These are phyloP conservation scores for Penicillium polonicum DNA, from an alignment of 2,329 filamentous ascomycete genomes.

Conservation along the genomic window DNA sequence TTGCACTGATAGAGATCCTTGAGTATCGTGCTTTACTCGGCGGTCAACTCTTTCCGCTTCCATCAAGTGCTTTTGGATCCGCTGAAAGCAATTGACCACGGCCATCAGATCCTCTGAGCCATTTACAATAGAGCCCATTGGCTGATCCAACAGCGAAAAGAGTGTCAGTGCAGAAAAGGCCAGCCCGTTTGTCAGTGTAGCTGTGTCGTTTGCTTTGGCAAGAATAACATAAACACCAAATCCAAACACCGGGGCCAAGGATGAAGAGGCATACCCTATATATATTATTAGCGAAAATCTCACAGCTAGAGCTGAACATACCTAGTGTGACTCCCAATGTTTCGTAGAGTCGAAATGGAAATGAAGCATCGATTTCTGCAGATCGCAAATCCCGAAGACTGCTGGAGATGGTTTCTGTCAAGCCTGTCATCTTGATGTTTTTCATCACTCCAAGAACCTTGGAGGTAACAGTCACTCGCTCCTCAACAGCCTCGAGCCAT, in stretches of 20 bases:
- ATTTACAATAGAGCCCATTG: conserved; percentile 15
- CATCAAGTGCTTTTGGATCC: conserved; percentile 21
- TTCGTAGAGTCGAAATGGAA: conserved; percentile 13
- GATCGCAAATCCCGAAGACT: conserved; percentile 16
- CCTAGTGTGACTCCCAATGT: conserved; percentile 16
- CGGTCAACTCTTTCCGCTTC: conserved; percentile 15
- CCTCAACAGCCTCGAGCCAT: conserved; percentile 21
- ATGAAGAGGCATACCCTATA: conserved; percentile 20
- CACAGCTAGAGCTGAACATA: neutral
- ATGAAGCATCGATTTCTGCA: conserved; percentile 17
- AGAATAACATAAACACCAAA: conserved; percentile 19
- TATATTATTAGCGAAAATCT: neutral
- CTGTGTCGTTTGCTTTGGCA: conserved; percentile 7
- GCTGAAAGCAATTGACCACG: conserved; percentile 21
- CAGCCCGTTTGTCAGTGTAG: conserved; percentile 17
- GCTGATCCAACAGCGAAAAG: conserved; percentile 20
- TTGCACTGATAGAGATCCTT: neutral
- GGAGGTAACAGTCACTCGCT: conserved; percentile 21
- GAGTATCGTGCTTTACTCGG: conserved; percentile 1
- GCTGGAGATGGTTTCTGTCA: conserved; percentile 13
- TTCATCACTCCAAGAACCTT: conserved; percentile 24
- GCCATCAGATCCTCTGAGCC: conserved; percentile 18
- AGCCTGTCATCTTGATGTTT: conserved; percentile 23
- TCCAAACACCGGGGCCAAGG: conserved; percentile 17
- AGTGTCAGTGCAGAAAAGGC: conserved; percentile 24